A percentile compares a stretch with the other conserved stretches of the same genome.
phyloP scores from a whole-genome alignment of 2,329 filamentous ascomycete species.

The Stachybotrys chartarum region DNA sequence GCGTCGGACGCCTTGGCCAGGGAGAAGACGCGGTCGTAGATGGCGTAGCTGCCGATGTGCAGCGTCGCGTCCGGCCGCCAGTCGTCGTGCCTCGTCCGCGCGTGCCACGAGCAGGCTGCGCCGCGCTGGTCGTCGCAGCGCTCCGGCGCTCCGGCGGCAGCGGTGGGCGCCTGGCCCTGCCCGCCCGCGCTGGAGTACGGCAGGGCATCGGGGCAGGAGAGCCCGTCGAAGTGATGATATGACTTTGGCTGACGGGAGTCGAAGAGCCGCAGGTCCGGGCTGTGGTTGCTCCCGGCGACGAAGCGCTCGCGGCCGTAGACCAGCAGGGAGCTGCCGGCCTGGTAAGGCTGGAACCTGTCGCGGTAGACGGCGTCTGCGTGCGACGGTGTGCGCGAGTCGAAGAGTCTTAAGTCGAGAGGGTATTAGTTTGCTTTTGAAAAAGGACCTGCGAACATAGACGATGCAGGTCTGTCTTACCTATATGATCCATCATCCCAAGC shows the following conservation, averaged over 20 bases:
- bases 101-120: constrained; percentile 39
- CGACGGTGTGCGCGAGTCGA: constrained; percentile 42
- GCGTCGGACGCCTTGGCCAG: constrained; percentile 39
- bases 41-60: constrained; percentile 28
- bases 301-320: constrained; percentile 45
- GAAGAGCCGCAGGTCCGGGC: constrained; percentile 40
- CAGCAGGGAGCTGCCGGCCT: constrained; percentile 38
- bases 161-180: constrained; percentile 11
- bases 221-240: constrained; percentile 40
- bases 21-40: constrained; percentile 32
- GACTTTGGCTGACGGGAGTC: constrained; percentile 44
- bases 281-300: constrained; percentile 37
- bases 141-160: background rate
- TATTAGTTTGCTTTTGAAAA: too few species aligned
- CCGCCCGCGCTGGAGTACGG: constrained; percentile 27
- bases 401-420: constrained; percentile 22
- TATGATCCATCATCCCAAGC: constrained; percentile 48
- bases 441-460: background rate
- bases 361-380: constrained; percentile 41
- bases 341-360: constrained; percentile 42
- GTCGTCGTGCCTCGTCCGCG: constrained; percentile 30
- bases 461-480: constrained; percentile 13
- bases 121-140: constrained; percentile 27
- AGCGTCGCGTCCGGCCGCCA: constrained; percentile 43
- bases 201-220: constrained; percentile 32